Base-by-base conservation (phyloP, 495 filamentous ascomycete genomes). In the Astrothelium macrocarpum region DNA sequence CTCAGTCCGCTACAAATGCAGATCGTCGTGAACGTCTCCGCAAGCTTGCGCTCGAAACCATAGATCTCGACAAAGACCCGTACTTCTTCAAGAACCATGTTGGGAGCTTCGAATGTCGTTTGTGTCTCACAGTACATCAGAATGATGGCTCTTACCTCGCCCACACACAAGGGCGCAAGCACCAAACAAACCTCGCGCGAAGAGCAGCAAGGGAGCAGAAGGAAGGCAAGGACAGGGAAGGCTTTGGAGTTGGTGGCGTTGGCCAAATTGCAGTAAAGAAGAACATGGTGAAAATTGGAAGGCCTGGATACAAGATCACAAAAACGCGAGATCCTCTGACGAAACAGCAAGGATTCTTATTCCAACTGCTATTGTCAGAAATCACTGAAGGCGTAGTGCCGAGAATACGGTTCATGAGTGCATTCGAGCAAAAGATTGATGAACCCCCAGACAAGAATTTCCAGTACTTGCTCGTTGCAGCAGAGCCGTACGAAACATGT, bases 81-180 rank as follows among this genome's bases (percentile, higher is more conserved):
- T 99, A 97, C 82, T 96, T 99, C 83, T 97, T 99, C 88, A 96
- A 95, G 73, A 99, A 99, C 79, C 94, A 99, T 71, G 90, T 97
- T 67, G 94, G 94, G 66, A 93, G 87, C 75, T 99, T 97, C 78
- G 94, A 99, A 74, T 99, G 94, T 74, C 90, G 95, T 18, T 87
- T 99, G 45, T 99, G 94, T 70, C 80, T 99, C 32, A 99, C 94
- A 1, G 95, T 97, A n/a, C 94, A 99, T 81, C 94, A 99, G 71
- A 99, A 99, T 77, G 94, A 99, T 79, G 94, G 94, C 68, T 97
- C 93, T 61, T 99, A 99, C 78, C 91, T 99, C 69, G 92, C 94
- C 0, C 94, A 99, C 78, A 99, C 94, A 11, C 94, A 99, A 77
- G 94, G 94, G 59, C 90, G 93, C 69, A 99, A 99, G 80, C 94